A percentile compares a stretch with the other conserved stretches of the same genome.
These are phyloP conservation scores for Solanum rostratum DNA, from an alignment of 257 asterid genomes.

Conservation along the genomic window DNA sequence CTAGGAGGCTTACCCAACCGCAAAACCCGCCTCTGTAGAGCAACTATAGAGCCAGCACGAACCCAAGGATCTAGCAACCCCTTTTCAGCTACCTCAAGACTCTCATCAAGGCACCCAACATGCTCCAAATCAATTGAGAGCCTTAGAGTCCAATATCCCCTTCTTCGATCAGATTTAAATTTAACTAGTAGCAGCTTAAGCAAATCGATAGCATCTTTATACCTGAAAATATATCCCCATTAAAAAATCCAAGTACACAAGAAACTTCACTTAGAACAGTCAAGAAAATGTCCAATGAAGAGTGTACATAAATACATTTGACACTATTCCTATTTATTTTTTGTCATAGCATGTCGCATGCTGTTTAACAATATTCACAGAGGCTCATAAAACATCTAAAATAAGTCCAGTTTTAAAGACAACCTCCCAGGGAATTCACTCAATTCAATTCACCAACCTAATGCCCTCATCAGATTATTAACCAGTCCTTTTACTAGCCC, in stretches of 20 bases:
- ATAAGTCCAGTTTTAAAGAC: neutral
- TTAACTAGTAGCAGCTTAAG: conserved; percentile 50
- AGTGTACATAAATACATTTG: neutral
- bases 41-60: conserved; percentile 83
- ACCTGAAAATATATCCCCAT: conserved; percentile 31
- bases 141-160: conserved; percentile 90
- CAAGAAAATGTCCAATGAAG: neutral
- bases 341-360: neutral
- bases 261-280: neutral
- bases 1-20: conserved; percentile 96
- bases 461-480: neutral
- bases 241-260: neutral
- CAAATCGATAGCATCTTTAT: conserved; percentile 55
- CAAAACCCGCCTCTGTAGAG: conserved; percentile 71
- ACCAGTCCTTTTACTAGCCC: neutral
- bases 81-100: conserved; percentile 78
- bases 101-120: conserved; percentile 62
- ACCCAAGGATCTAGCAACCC: conserved; percentile 82
- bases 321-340: neutral
- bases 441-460: neutral
- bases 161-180: conserved; percentile 60
- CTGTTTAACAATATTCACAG: neutral
- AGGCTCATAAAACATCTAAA: neutral
- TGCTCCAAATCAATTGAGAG: conserved; percentile 90
- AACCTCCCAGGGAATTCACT: neutral